Evolutionary conservation across 176 grass and related monocot genomes (phyloP).

Genomic region (Oryza glumipatula): DNA sequence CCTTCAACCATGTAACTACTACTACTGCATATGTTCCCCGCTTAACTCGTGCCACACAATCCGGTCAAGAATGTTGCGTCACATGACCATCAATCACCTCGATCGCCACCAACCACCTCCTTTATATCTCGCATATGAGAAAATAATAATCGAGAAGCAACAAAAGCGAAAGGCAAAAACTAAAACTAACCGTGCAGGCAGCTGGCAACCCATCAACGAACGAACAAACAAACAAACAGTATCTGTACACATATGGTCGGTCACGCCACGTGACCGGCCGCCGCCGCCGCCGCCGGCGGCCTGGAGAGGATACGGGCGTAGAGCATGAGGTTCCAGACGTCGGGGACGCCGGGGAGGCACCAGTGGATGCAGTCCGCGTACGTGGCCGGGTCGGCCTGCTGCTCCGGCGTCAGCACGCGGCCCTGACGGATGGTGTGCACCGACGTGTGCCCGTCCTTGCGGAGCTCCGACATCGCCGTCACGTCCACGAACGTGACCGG

Average conservation of each 20-base stretch:
- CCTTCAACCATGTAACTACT: not conserved
- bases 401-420: slow-evolving; percentile 61
- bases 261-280: not conserved
- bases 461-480: slow-evolving; percentile 53
- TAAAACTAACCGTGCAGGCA: not conserved
- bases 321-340: slow-evolving; percentile 82
- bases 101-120: not conserved
- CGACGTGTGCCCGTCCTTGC: slow-evolving; percentile 57
- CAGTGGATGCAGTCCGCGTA: slow-evolving; percentile 98
- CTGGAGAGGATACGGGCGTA: slow-evolving; percentile 62
- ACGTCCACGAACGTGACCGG: slow-evolving; percentile 48
- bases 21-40: not conserved
- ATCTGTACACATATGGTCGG: not conserved
- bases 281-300: not conserved
- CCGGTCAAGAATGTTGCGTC: not conserved
- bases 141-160: not conserved
- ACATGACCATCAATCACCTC: not conserved
- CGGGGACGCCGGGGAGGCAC: slow-evolving; percentile 94
- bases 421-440: slow-evolving; percentile 60
- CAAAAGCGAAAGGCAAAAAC: not conserved
- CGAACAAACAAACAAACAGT: not conserved
- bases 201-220: not conserved
- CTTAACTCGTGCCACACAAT: not conserved
- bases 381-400: slow-evolving; percentile 70
- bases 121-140: not conserved